Evolutionary conservation across 129 eudicot species (phyloP).

Genomic region (Dittrichia graveolens): DNA sequence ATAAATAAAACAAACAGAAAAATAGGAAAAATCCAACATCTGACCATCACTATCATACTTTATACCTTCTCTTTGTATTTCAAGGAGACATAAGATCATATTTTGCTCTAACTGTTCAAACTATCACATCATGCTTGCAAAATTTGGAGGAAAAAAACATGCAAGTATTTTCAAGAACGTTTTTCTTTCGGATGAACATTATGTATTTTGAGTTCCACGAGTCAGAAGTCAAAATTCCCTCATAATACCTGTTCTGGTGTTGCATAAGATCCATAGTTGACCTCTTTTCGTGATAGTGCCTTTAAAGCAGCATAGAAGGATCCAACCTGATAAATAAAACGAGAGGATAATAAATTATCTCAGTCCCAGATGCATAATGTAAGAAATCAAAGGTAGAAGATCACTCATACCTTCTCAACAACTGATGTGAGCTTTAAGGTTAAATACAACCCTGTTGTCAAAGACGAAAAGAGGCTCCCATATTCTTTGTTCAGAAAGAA

Average conservation of each 20-base stretch:
- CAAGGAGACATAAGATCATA: too few species aligned
- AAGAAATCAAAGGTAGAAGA: neutral
- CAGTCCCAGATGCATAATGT: neutral
- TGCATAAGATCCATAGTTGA: slow-evolving; percentile 65
- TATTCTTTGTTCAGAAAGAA: slow-evolving; percentile 73
- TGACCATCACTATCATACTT: too few species aligned
- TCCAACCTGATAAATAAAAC: slow-evolving; percentile 39
- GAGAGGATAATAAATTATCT: neutral
- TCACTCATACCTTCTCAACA: slow-evolving; percentile 56
- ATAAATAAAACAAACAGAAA: neutral
- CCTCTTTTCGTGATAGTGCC: slow-evolving; percentile 64
- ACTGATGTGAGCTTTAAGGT: slow-evolving; percentile 70
- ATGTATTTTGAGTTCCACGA: neutral
- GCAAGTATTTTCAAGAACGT: too few species aligned
- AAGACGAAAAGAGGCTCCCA: slow-evolving; percentile 73
- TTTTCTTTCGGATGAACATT: too few species aligned
- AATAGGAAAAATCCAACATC: too few species aligned
- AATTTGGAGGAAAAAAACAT: too few species aligned
- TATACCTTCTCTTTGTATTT: too few species aligned
- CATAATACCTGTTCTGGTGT: slow-evolving; percentile 60
- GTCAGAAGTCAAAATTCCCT: neutral
- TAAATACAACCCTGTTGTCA: slow-evolving; percentile 62
- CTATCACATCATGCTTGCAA: too few species aligned
- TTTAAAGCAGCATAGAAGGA: slow-evolving; percentile 59
- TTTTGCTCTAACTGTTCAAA: too few species aligned